Percentiles rank a stretch among this genome's conserved stretches.
These are phyloP conservation scores for Pyrenochaeta sp. DNA, from an alignment of 2,329 filamentous ascomycete species.

Conservation along the genomic window DNA sequence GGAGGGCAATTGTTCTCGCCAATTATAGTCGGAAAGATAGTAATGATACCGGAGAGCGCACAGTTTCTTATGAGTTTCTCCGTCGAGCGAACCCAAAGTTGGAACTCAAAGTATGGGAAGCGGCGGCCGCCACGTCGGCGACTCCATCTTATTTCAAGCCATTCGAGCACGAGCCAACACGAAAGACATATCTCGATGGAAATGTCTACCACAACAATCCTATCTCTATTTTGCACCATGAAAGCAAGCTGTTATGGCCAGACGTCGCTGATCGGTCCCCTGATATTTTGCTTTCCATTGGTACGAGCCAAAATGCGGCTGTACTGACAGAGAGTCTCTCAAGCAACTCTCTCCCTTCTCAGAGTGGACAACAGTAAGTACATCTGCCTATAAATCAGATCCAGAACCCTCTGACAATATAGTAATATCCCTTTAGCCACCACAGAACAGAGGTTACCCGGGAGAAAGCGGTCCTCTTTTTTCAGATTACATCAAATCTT, in stretches of 20 bases:
- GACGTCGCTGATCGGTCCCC: conserved; percentile 13
- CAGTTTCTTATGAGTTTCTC: background rate
- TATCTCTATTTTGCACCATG: conserved; percentile 53
- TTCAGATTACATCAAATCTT: no score
- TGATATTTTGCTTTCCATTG: conserved; percentile 29
- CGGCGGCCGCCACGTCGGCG: conserved; percentile 55
- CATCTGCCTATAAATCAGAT: no score
- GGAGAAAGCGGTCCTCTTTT: no score
- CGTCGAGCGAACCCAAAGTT: background rate
- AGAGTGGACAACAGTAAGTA: no score
- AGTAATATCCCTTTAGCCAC: no score
- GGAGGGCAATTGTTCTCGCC: conserved; percentile 51
- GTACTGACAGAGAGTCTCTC: no score
- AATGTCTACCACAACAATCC: conserved; percentile 57
- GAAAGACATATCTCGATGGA: conserved; percentile 54
- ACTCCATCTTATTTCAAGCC: conserved; percentile 55
- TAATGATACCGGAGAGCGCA: conserved; percentile 21
- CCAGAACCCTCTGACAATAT: no score
- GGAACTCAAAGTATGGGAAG: conserved; percentile 7
- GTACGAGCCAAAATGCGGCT: conserved; percentile 9
- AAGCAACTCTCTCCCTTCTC: no score
- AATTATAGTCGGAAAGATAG: conserved; percentile 55
- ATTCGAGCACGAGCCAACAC: conserved; percentile 51
- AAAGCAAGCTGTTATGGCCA: conserved; percentile 41
- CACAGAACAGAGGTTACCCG: no score